Base-by-base conservation (phyloP, 1,284 basidiomycete species). In the Boletus sp. region DNA sequence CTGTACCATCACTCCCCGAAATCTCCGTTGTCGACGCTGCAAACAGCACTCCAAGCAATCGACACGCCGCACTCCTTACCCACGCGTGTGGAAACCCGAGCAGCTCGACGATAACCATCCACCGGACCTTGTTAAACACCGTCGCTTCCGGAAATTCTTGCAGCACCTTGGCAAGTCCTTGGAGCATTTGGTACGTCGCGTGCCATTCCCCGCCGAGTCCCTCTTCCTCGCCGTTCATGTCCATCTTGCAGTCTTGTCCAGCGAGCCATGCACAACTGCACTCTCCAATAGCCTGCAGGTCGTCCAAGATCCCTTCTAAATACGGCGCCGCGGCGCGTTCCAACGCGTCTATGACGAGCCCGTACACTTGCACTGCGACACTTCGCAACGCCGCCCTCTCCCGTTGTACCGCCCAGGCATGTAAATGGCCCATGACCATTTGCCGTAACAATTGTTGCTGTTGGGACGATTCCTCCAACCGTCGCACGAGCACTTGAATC, bases 21-120 rank as follows among this genome's bases (percentile, higher is more conserved):
- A 30, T 48, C 33, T 48, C 61, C 0, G 83, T 31, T 53, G 67
- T 35, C 14, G 60, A 64, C 2, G 79, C 75, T 16, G 83, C 80
- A 71, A 93, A 94, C 10, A 96, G 76, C 9, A 82, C 72, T 8
- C 94, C 93, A 2, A 98, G 75, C 10, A 95, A 80, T 50, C 94
- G 85, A 65, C 90, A 90, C 1, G 95, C 83, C 1, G 91, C 91
- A 17, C 87, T 87, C 37, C 96, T 89, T 2, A 97, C 94, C 97
- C 96, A 98, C 6, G 93, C 87, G 76, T 99, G 97, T 16, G 96
- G 95, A 77, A 91, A 98, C 13, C 93, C 81, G 4, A 98, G 82
- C 69, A 93, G 86, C 1, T 80, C 70, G 23, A 86, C 79, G 47
- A 97, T 80, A 0, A 80, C 73, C 25, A 77, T 68, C 94, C 94